phyloP scores from a whole-genome alignment of 352 stramenopile species.

The Phytophthora foliorum region DNA sequence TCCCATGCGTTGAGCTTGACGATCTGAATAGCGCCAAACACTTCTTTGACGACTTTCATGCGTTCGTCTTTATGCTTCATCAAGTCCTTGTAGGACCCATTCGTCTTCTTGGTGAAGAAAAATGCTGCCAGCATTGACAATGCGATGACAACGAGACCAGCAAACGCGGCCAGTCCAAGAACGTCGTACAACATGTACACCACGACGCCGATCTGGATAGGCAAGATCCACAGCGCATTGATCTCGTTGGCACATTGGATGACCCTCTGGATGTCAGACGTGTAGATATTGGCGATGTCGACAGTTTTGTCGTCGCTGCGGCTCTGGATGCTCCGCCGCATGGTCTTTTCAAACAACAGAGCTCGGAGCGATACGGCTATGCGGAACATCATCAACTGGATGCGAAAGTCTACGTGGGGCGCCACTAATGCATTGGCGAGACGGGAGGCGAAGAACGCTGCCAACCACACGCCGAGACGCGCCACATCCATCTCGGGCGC shows the following conservation, averaged over 20 bases:
- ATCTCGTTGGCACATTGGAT: constrained; percentile 42
- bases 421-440: constrained; percentile 35
- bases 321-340: constrained; percentile 32
- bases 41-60: constrained; percentile 93
- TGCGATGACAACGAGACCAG: constrained; percentile 43
- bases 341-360: constrained; percentile 50
- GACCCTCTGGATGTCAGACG: constrained; percentile 87
- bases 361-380: constrained; percentile 43
- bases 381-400: constrained; percentile 39
- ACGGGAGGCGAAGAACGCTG: constrained; percentile 48
- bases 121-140: constrained; percentile 51
- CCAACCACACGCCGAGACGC: constrained; percentile 42
- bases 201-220: constrained; percentile 45
- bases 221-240: constrained; percentile 60
- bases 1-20: constrained; percentile 97
- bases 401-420: constrained; percentile 28
- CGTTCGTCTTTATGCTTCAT: constrained; percentile 91
- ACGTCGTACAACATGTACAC: constrained; percentile 52
- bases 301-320: constrained; percentile 18
- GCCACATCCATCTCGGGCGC: constrained; percentile 23
- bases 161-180: constrained; percentile 45
- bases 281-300: constrained; percentile 95
- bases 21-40: constrained; percentile 94
- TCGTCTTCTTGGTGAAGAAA: constrained; percentile 56
- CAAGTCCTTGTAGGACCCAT: constrained; percentile 70